Evolutionary conservation across 805 yeast species (phyloP), one percentile per base, ranked within the genome.

Genomic region (Candida morakotiae): DNA sequence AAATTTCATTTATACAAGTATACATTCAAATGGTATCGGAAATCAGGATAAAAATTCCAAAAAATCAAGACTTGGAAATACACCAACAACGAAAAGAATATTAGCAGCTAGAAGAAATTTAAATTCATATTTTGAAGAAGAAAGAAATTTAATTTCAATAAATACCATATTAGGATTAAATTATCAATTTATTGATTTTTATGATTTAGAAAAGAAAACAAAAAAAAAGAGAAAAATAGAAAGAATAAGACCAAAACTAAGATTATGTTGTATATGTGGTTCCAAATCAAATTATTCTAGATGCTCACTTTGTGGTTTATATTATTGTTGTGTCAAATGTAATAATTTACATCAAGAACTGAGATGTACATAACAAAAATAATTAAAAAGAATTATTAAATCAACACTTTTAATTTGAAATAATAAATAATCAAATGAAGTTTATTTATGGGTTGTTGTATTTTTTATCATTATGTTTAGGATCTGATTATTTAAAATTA

Each of bases 91-190:
- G 3, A 67, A 67, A 48, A 57, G 53, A 34, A 66, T 68, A 14
- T 45, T 68, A 21, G 62, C 71, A 19, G 71, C 73, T 1, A 51
- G 66, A 22, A 51, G 73, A 27, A 68, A 65, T 48, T 58, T 68
- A 46, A 65, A 62, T 39, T 62, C 59, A 58, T 67, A 67, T 43
- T 67, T 67, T 39, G 73, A 68, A 48, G 73, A 68, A 44, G 73
- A 68, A 42, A 50, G 69, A 21, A 67, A 68, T 48, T 54, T 66
- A 46, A 62, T 68, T 9, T 56, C 70, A 16, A 56, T 67, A 35
- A 68, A 68, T 46, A 51, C 70, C 21, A 67, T 68, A n/a, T 53
- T 67, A 37, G 56, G 57, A 30, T 54, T 63, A 31, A 65, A 64
- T 44, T 68, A 55, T 47, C 67, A 64, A 42, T 68, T 66, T 45